Conservation (phyloP, 2,329 filamentous ascomycete species). For the Trichoderma hamatum region DNA sequence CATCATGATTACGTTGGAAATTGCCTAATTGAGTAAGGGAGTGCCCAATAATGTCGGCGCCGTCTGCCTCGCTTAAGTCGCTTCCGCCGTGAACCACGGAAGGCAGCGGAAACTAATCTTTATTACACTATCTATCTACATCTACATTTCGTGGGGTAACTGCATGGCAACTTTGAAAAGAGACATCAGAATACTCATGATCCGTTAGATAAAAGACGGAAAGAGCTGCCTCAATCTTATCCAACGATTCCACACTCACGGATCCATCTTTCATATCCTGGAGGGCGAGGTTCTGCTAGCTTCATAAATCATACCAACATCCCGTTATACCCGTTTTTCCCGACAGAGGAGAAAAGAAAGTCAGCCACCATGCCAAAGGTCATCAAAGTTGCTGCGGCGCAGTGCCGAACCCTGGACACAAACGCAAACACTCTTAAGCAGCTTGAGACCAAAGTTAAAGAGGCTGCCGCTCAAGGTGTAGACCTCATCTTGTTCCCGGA, state of each 20-base stretch:
- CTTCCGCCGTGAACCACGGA: not conserved
- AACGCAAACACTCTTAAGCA: not conserved
- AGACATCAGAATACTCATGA: not conserved
- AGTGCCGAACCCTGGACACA: not conserved
- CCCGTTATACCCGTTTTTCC: not conserved
- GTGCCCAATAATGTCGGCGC: not conserved
- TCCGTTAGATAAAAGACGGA: not conserved
- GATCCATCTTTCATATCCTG: not conserved
- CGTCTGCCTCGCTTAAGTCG: not conserved
- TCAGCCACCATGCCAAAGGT: not conserved
- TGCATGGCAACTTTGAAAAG: not conserved
- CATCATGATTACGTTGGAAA: not conserved
- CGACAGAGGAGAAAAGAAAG: not conserved
- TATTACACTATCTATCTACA: not conserved
- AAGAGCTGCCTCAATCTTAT: not conserved
- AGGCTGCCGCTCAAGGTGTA: not conserved
- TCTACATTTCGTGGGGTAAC: not conserved
- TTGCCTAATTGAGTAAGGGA: not conserved
- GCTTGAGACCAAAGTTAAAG: not conserved
- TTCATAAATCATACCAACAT: not conserved
- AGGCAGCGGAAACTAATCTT: not conserved
- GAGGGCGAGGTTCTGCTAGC: not conserved
- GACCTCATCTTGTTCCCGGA: not conserved
- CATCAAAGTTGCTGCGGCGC: not conserved
- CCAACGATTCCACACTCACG: not conserved